Conservation (phyloP, 1,284 basidiomycete genomes). For the Puccinia hordei region DNA sequence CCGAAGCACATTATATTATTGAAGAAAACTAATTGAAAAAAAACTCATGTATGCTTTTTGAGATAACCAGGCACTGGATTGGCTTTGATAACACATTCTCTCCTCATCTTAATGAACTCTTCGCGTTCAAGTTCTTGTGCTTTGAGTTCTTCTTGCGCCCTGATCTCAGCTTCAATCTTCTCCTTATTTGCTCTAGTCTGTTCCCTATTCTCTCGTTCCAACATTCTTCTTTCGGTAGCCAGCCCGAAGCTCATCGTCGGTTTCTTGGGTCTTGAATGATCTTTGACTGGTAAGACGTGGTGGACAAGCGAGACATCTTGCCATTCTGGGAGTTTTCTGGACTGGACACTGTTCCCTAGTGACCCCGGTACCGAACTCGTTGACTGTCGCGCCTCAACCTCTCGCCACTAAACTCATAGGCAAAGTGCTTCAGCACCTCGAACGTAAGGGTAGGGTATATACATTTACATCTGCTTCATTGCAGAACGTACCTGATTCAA, state of each 20-base stretch:
- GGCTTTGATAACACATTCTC: constrained; percentile 38
- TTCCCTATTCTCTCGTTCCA: constrained; percentile 46
- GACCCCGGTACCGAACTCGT: neutral
- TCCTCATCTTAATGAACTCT: constrained; percentile 39
- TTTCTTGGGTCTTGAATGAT: constrained; percentile 27
- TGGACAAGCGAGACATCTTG: constrained; percentile 48
- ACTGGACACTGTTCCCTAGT: constrained; percentile 4
- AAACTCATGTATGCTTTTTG: constrained; percentile 10
- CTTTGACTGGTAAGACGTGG: constrained; percentile 47
- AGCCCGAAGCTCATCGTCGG: constrained; percentile 19
- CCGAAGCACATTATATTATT: neutral
- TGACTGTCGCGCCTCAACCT: constrained; percentile 36
- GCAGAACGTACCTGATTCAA: constrained; percentile 41
- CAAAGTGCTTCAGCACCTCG: neutral
- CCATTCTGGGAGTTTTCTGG: constrained; percentile 24
- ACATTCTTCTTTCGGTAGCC: constrained; percentile 44
- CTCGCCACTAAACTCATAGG: constrained; percentile 26
- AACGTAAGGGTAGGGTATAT: neutral
- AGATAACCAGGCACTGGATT: constrained; percentile 44
- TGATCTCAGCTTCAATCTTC: constrained; percentile 31
- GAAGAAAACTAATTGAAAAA: neutral
- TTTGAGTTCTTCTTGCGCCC: constrained; percentile 33
- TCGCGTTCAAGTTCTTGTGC: constrained; percentile 22
- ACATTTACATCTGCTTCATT: neutral
- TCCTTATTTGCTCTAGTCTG: constrained; percentile 42